phyloP scores from a whole-genome alignment of 179 eudicot species.

The Corrigiola litoralis region DNA sequence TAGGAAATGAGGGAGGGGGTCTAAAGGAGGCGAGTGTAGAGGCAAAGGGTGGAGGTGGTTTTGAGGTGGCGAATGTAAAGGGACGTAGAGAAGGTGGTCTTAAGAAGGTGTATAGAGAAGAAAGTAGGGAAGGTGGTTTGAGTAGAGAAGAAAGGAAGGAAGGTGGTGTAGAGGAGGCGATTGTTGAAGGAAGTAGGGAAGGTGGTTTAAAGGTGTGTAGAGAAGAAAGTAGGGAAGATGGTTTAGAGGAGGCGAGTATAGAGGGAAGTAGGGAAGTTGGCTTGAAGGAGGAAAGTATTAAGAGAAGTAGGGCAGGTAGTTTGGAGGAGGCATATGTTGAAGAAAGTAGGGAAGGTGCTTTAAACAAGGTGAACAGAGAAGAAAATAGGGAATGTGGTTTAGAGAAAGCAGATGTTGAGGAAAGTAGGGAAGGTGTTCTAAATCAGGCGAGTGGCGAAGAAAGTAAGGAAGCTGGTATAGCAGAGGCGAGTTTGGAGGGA shows the following conservation, averaged over 20 bases:
- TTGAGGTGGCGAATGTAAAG: too few species aligned
- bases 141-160: background rate
- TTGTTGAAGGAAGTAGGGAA: background rate
- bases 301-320: too few species aligned
- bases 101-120: too few species aligned
- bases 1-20: background rate
- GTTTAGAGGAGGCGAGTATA: background rate
- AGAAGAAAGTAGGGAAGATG: background rate
- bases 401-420: too few species aligned
- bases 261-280: background rate
- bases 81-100: too few species aligned
- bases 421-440: too few species aligned
- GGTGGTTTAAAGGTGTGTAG: background rate
- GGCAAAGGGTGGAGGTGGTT: too few species aligned
- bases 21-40: background rate
- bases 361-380: background rate
- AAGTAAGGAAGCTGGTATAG: background rate
- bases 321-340: background rate
- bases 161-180: background rate
- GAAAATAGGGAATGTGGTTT: background rate
- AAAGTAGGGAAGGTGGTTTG: too few species aligned
- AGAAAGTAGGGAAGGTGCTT: background rate
- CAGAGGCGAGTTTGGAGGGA: background rate
- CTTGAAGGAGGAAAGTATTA: background rate
- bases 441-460: constrained; percentile 4